phyloP scores from a whole-genome alignment of 225 moss, liverwort and hornwort genomes.

The Physcomitrellopsis africana region DNA sequence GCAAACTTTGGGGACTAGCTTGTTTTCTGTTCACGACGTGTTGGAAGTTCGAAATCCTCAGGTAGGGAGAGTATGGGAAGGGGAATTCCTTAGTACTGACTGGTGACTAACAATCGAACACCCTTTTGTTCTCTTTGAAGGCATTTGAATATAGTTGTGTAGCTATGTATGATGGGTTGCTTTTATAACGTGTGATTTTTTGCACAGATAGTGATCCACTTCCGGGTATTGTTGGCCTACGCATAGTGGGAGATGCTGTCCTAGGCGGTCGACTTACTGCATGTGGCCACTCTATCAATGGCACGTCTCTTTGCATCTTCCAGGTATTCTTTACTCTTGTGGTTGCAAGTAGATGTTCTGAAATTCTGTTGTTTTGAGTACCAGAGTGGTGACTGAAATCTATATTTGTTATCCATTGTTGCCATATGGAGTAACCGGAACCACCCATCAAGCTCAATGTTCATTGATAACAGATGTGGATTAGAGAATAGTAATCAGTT shows the following conservation, averaged over 20 bases:
- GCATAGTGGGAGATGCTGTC: slow-evolving; percentile 75
- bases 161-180: background rate
- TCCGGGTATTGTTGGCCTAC: slow-evolving; percentile 75
- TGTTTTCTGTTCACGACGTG: background rate
- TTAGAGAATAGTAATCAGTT: background rate
- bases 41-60: background rate
- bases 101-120: background rate
- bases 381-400: background rate
- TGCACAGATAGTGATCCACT: slow-evolving; percentile 76
- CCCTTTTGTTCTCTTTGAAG: background rate
- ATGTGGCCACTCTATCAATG: slow-evolving; percentile 86
- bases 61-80: background rate
- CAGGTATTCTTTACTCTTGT: slow-evolving; percentile 51
- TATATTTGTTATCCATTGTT: slow-evolving; percentile 3
- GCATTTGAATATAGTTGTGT: background rate
- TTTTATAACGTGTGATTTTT: slow-evolving; percentile 24
- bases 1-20: background rate
- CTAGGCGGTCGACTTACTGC: slow-evolving; percentile 74
- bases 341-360: background rate
- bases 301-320: slow-evolving; percentile 88
- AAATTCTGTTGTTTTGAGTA: slow-evolving; percentile 2
- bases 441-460: background rate
- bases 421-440: slow-evolving; percentile 5
- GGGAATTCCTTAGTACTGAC: background rate
- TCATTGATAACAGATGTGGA: background rate